Percentiles rank a stretch among this genome's conserved stretches.
Conservation (phyloP, 1,139 yeast species). For the Groenewaldozyma auringiensis region DNA sequence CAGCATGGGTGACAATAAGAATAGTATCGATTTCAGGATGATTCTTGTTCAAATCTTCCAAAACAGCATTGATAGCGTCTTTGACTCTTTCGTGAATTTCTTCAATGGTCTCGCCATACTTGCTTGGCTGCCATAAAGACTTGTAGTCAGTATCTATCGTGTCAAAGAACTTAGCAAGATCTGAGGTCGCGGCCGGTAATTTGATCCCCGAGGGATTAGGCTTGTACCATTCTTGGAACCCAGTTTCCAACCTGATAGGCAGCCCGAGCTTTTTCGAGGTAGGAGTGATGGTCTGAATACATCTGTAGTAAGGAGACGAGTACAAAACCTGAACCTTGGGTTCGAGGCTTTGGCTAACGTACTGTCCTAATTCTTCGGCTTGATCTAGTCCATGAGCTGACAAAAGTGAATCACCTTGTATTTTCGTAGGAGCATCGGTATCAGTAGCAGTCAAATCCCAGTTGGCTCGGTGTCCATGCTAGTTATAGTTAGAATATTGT, state of each 20-base stretch:
- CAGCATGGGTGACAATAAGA: slow-evolving; percentile 72
- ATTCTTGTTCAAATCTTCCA: slow-evolving; percentile 39
- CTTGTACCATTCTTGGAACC: slow-evolving; percentile 44
- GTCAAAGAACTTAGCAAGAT: slow-evolving; percentile 46
- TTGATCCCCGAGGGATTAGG: slow-evolving; percentile 28
- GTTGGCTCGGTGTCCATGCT: slow-evolving; percentile 75
- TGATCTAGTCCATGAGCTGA: slow-evolving; percentile 77
- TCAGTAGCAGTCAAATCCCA: slow-evolving; percentile 54
- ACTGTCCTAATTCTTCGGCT: slow-evolving; percentile 63
- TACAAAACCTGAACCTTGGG: slow-evolving; percentile 56
- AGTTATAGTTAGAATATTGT: background rate
- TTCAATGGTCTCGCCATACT: slow-evolving; percentile 57
- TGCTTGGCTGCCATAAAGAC: slow-evolving; percentile 48
- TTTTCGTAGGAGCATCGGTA: slow-evolving; percentile 76
- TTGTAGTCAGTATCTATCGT: slow-evolving; percentile 35
- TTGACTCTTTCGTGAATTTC: slow-evolving; percentile 53
- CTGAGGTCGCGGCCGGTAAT: slow-evolving; percentile 44
- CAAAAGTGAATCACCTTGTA: slow-evolving; percentile 71
- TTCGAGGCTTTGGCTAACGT: slow-evolving; percentile 31
- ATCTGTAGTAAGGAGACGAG: slow-evolving; percentile 82
- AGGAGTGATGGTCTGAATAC: slow-evolving; percentile 74
- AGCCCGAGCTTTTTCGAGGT: slow-evolving; percentile 49
- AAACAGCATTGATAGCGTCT: slow-evolving; percentile 43
- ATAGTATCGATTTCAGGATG: slow-evolving; percentile 50
- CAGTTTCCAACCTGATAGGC: slow-evolving; percentile 59